A percentile compares a stretch with the other conserved stretches of the same genome.
phyloP scores from a whole-genome alignment of 352 stramenopile species.

The Phytophthora idaei region DNA sequence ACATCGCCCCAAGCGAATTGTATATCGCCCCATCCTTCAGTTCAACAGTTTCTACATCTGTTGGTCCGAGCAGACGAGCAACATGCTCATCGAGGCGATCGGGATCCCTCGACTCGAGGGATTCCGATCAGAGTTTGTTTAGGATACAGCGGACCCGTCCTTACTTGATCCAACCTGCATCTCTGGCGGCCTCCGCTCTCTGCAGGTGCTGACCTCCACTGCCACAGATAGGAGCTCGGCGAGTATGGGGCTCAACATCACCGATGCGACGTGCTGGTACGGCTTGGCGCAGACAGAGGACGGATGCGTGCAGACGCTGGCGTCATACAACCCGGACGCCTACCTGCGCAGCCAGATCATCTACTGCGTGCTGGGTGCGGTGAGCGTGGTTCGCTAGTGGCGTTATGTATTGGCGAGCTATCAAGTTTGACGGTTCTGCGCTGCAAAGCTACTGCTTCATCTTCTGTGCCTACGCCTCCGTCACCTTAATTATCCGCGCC shows the following conservation, averaged over 20 bases:
- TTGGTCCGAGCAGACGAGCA: not conserved
- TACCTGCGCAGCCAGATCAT: conserved; percentile 34
- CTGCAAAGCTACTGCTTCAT: conserved; percentile 41
- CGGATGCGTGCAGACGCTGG: conserved; percentile 29
- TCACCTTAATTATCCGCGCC: conserved; percentile 39
- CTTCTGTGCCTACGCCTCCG: conserved; percentile 35
- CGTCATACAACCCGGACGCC: conserved; percentile 27
- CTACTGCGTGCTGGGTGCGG: conserved; percentile 27
- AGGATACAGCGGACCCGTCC: conserved; percentile 9
- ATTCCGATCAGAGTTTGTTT: conserved; percentile 20
- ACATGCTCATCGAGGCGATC: not conserved
- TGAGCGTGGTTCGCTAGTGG: conserved; percentile 28
- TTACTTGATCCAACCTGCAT: conserved; percentile 15
- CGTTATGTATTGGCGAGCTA: conserved; percentile 31
- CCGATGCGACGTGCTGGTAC: conserved; percentile 34
- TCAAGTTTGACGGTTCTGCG: conserved; percentile 28
- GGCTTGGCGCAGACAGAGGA: conserved; percentile 28
- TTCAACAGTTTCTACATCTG: conserved; percentile 2
- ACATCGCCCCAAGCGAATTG: no score
- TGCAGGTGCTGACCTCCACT: not conserved
- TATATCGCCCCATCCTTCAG: not conserved
- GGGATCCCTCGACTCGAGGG: not conserved
- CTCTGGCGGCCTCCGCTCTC: conserved; percentile 5
- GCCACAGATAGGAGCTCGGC: conserved; percentile 1
- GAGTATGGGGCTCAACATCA: conserved; percentile 35